These are phyloP conservation scores for Epichloe elymi DNA, from an alignment of 2,329 filamentous ascomycete species.

Conservation along the genomic window DNA sequence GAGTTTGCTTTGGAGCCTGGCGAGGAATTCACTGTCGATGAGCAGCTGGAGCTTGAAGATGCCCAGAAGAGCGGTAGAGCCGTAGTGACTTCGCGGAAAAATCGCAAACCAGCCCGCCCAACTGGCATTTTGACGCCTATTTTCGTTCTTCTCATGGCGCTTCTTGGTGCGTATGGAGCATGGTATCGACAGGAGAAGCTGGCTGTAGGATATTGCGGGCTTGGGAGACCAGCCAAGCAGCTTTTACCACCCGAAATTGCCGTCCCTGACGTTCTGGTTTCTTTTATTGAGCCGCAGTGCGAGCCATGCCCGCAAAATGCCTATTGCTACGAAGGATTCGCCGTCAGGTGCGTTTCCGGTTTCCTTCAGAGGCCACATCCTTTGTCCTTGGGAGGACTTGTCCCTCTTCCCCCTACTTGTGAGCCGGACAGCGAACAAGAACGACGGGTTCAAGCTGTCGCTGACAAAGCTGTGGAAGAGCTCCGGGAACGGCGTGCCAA, in stretches of 20 bases:
- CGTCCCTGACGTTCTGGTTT: slow-evolving; percentile 59
- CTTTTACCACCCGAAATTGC: slow-evolving; percentile 38
- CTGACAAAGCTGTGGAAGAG: slow-evolving; percentile 76
- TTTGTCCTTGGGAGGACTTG: slow-evolving; percentile 62
- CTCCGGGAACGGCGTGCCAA: slow-evolving; percentile 74
- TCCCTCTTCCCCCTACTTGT: slow-evolving; percentile 82
- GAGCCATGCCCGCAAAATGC: slow-evolving; percentile 86
- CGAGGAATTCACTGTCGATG: slow-evolving; percentile 91
- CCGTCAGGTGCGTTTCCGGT: slow-evolving; percentile 70
- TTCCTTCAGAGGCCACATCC: slow-evolving; percentile 80
- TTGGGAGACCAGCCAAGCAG: slow-evolving; percentile 50
- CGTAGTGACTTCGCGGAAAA: slow-evolving; percentile 29
- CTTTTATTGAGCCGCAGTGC: slow-evolving; percentile 65
- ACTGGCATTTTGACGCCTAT: slow-evolving; percentile 50
- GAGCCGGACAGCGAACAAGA: slow-evolving; percentile 92
- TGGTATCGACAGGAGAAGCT: slow-evolving; percentile 94
- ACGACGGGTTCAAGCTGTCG: slow-evolving; percentile 72
- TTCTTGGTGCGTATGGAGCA: slow-evolving; percentile 58
- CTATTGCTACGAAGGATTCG: slow-evolving; percentile 68
- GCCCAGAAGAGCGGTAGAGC: slow-evolving; percentile 42
- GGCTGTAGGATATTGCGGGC: slow-evolving; percentile 88
- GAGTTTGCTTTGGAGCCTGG: slow-evolving; percentile 46
- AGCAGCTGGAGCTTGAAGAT: slow-evolving; percentile 67
- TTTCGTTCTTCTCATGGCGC: slow-evolving; percentile 54
- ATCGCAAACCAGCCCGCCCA: slow-evolving; percentile 24